Evolutionary conservation across 2,329 filamentous ascomycete genomes (phyloP).

Genomic region (Amauroascus niger): DNA sequence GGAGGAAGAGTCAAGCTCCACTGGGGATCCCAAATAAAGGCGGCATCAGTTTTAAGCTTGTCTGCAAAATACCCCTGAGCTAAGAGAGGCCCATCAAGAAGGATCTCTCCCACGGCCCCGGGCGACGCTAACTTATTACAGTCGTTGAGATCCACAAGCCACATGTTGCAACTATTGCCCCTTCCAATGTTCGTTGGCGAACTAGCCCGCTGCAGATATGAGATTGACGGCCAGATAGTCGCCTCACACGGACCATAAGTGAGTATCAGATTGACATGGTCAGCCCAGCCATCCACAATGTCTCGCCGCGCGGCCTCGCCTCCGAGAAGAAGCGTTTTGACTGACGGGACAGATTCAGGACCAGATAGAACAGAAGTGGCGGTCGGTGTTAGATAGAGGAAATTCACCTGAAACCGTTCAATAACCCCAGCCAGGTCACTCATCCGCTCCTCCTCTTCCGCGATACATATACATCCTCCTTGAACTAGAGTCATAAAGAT

Average conservation of each 20-base stretch:
- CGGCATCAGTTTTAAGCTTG: conserved; percentile 26
- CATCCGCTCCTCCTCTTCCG: conserved; percentile 33
- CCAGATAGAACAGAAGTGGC: conserved; percentile 37
- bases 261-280: conserved; percentile 27
- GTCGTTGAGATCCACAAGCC: conserved; percentile 22
- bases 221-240: background rate
- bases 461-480: conserved; percentile 38
- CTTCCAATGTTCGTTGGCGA: background rate
- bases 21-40: conserved; percentile 41
- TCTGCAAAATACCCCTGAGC: conserved; percentile 30
- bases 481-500: conserved; percentile 25
- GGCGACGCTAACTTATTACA: conserved; percentile 22
- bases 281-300: conserved; percentile 13
- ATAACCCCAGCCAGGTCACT: conserved; percentile 40
- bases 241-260: conserved; percentile 23
- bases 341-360: conserved; percentile 29
- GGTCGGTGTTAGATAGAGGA: conserved; percentile 47
- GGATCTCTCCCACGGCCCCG: conserved; percentile 35
- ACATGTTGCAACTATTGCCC: background rate
- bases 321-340: conserved; percentile 29
- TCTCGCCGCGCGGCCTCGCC: conserved; percentile 28
- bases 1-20: conserved; percentile 10
- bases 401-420: conserved; percentile 39
- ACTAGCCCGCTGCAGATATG: background rate
- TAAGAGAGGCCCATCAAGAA: conserved; percentile 32